Conservation (phyloP, 768 basidiomycete genomes). For the Porphyrellus cyaneotinctus region DNA sequence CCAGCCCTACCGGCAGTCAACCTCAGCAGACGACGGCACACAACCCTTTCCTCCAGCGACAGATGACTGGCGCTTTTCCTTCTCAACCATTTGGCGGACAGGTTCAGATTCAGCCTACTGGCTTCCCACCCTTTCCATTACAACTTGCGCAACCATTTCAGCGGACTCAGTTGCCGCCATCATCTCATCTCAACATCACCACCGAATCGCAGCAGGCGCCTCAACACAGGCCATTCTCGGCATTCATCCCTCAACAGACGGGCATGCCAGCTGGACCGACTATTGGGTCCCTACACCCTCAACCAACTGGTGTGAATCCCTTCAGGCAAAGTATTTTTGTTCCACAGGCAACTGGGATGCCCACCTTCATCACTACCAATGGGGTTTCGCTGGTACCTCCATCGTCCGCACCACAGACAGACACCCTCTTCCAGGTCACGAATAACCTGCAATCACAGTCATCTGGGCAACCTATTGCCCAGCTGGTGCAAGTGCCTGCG, state of each 20-base stretch:
- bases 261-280: slow-evolving; percentile 41
- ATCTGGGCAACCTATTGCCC: slow-evolving; percentile 4
- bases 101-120: slow-evolving; percentile 53
- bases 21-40: slow-evolving; percentile 55
- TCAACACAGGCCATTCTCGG: slow-evolving; percentile 52
- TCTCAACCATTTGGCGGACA: slow-evolving; percentile 43
- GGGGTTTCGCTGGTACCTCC: slow-evolving; percentile 16
- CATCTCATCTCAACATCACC: slow-evolving; percentile 17
- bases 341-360: slow-evolving; percentile 59
- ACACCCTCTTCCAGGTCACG: slow-evolving; percentile 10
- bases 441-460: slow-evolving; percentile 14
- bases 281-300: slow-evolving; percentile 48
- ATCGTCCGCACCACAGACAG: slow-evolving; percentile 3
- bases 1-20: slow-evolving; percentile 46
- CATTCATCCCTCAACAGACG: slow-evolving; percentile 53
- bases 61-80: slow-evolving; percentile 45
- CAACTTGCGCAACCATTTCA: slow-evolving; percentile 32
- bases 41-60: slow-evolving; percentile 76
- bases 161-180: slow-evolving; percentile 6
- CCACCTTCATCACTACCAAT: slow-evolving; percentile 40
- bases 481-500: slow-evolving; percentile 34
- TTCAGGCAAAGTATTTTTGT: slow-evolving; percentile 78
- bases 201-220: slow-evolving; percentile 35
- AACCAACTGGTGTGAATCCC: slow-evolving; percentile 65
- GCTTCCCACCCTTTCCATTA: slow-evolving; percentile 42